Evolutionary conservation across 139 green algal genomes (phyloP).

Genomic region (Chlorokybus atmophyticus): DNA sequence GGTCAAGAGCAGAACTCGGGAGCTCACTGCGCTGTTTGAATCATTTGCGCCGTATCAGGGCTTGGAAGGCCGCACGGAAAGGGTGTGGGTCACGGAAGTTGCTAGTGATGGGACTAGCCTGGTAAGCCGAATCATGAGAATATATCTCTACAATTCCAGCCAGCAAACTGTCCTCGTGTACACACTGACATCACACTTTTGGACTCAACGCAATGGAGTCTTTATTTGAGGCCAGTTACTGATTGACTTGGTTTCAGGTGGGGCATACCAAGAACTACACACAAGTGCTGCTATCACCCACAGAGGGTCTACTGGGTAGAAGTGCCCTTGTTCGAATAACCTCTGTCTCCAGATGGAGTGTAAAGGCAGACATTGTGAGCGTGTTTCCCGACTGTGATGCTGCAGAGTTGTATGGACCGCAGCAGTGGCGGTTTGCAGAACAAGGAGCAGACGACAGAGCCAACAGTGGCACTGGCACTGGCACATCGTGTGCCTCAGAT

Average conservation of each 20-base stretch:
- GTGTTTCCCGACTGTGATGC: too few relatives aligned
- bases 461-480: too few relatives aligned
- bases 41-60: conserved; percentile 41
- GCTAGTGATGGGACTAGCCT: conserved; percentile 56
- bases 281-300: conserved; percentile 54
- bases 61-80: conserved; percentile 47
- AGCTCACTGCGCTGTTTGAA: conserved; percentile 53
- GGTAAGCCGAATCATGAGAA: conserved; percentile 54
- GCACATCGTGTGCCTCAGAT: too few relatives aligned
- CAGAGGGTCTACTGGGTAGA: conserved; percentile 48
- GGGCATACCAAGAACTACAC: conserved; percentile 67
- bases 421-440: too few relatives aligned
- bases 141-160: background rate
- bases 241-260: conserved; percentile 28
- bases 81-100: conserved; percentile 66
- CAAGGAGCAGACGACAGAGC: too few relatives aligned
- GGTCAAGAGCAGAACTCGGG: conserved; percentile 39
- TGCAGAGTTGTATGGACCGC: too few relatives aligned
- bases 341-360: conserved; percentile 46
- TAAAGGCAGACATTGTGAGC: conserved; percentile 45
- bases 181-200: background rate
- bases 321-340: conserved; percentile 47
- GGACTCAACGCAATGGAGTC: background rate
- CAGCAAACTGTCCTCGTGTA: background rate
- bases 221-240: background rate